These are phyloP conservation scores for Paracamarosporium sp. DNA, from an alignment of 2,329 filamentous ascomycete genomes.

Conservation along the genomic window DNA sequence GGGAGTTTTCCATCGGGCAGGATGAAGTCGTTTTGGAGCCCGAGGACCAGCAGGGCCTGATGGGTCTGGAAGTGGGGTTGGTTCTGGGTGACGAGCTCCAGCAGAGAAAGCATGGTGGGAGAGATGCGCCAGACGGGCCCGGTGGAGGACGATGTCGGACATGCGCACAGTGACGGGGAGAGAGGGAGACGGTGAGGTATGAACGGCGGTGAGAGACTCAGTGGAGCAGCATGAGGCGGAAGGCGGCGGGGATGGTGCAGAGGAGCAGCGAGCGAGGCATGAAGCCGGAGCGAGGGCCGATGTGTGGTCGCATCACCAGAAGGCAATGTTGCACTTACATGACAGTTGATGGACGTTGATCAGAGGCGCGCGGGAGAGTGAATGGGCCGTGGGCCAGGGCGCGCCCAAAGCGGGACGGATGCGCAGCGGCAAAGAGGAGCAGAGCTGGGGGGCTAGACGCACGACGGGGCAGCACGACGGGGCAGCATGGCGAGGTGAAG, in stretches of 20 bases:
- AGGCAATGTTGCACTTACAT: constrained; percentile 21
- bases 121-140: constrained; percentile 1
- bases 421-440: constrained; percentile 19
- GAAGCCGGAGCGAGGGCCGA: constrained; percentile 11
- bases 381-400: constrained; percentile 14
- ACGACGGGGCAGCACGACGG: constrained; percentile 7
- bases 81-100: constrained; percentile 53
- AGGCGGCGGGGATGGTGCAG: constrained; percentile 2
- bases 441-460: constrained; percentile 13
- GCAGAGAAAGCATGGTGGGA: constrained; percentile 39
- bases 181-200: neutral
- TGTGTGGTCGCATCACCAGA: constrained; percentile 15
- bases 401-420: constrained; percentile 13
- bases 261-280: constrained; percentile 14
- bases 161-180: constrained; percentile 17
- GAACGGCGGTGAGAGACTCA: constrained; percentile 18
- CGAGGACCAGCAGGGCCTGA: constrained; percentile 80
- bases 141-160: neutral
- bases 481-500: neutral
- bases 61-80: constrained; percentile 62
- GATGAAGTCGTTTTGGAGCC: constrained; percentile 91
- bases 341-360: constrained; percentile 15
- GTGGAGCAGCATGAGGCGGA: constrained; percentile 1
- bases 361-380: constrained; percentile 7
- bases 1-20: constrained; percentile 70